These are phyloP conservation scores for Bisporella sp. DNA, from an alignment of 2,329 filamentous ascomycete species.

Conservation along the genomic window DNA sequence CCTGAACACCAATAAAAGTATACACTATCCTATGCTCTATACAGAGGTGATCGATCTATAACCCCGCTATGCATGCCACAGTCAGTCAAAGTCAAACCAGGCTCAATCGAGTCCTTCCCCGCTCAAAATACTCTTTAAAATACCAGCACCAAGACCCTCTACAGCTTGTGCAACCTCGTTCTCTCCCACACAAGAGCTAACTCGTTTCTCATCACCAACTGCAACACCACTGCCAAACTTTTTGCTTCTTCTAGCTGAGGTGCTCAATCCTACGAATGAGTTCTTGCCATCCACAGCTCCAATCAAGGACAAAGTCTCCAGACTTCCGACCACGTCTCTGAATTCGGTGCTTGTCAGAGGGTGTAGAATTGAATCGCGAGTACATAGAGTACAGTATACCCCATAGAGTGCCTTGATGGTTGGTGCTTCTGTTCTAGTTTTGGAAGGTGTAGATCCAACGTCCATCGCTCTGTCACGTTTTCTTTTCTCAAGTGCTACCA, in stretches of 20 bases:
- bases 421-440: conserved; percentile 56
- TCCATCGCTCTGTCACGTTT: conserved; percentile 46
- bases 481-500: conserved; percentile 79
- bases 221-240: conserved; percentile 41
- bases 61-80: conserved; percentile 16
- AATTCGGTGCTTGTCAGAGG: conserved; percentile 90
- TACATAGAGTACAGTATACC: conserved; percentile 77
- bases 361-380: conserved; percentile 79
- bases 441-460: conserved; percentile 50
- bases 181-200: conserved; percentile 74
- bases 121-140: conserved; percentile 54
- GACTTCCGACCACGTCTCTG: conserved; percentile 79
- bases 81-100: background rate
- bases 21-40: conserved; percentile 3
- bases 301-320: conserved; percentile 82
- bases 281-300: conserved; percentile 63
- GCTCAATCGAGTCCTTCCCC: conserved; percentile 30
- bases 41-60: background rate
- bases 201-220: conserved; percentile 64
- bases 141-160: conserved; percentile 54
- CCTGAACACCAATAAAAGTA: background rate
- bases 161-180: conserved; percentile 70
- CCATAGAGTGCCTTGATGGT: conserved; percentile 80
- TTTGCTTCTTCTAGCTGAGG: conserved; percentile 63
- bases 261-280: conserved; percentile 56